Conservation (phyloP, 2,329 filamentous ascomycete genomes). For the Claviceps citrina region DNA sequence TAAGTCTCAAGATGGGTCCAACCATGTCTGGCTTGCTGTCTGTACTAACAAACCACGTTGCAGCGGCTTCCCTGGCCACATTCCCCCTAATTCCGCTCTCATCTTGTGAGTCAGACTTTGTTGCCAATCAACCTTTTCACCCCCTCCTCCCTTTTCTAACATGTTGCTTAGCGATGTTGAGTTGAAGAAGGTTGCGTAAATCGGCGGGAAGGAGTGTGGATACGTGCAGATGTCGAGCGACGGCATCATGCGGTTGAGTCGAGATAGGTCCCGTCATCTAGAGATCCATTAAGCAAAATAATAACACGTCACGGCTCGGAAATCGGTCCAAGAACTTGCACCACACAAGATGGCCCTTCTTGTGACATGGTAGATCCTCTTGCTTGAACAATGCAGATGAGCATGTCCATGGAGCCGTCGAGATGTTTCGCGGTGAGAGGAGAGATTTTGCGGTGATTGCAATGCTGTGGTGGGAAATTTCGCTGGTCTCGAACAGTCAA, state of each 20-base stretch:
- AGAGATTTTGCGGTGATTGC: no score
- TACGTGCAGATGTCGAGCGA: background rate
- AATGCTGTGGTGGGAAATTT: no score
- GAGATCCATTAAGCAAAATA: conserved; percentile 1
- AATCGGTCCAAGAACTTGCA: background rate
- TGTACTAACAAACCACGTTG: conserved; percentile 3
- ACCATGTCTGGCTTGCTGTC: background rate
- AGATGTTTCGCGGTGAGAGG: no score
- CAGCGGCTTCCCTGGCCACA: conserved; percentile 65
- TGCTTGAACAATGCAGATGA: no score
- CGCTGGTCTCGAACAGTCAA: no score
- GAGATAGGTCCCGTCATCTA: background rate
- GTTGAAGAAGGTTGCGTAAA: conserved; percentile 5
- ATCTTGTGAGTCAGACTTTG: conserved; percentile 3
- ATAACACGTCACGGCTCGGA: background rate
- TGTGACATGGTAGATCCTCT: background rate
- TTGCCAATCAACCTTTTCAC: background rate
- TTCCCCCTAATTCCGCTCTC: conserved; percentile 33
- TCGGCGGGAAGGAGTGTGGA: background rate
- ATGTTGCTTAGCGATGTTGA: conserved; percentile 4
- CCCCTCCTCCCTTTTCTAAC: background rate
- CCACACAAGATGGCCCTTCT: background rate
- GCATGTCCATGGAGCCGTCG: no score
- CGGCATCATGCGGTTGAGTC: background rate
- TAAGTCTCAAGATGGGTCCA: conserved; percentile 31